A percentile compares a stretch with the other conserved stretches of the same genome.
Conservation (phyloP, 345 rosid species). For the Limnanthes douglasii region DNA sequence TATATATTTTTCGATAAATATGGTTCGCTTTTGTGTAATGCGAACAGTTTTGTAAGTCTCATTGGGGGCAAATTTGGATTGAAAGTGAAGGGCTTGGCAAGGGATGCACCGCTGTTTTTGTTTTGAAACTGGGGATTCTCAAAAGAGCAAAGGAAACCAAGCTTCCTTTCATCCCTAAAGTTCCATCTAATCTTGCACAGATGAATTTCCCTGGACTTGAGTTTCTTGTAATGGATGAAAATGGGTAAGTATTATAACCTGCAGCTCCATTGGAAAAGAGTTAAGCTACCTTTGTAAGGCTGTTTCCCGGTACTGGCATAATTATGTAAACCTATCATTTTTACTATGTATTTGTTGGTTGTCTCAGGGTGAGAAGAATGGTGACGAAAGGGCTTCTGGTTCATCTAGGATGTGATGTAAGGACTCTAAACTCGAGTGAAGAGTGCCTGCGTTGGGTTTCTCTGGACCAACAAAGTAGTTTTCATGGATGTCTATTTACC, state of each 20-base stretch:
- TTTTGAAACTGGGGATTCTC: constrained; percentile 62
- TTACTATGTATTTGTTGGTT: neutral
- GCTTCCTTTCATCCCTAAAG: constrained; percentile 20
- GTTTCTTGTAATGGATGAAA: constrained; percentile 89
- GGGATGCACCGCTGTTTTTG: constrained; percentile 77
- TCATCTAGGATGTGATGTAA: constrained; percentile 89
- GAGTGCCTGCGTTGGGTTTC: constrained; percentile 58
- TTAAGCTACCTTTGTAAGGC: too few relatives aligned
- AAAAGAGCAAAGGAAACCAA: constrained; percentile 38
- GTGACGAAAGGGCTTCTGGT: constrained; percentile 69
- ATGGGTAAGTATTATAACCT: constrained; percentile 75
- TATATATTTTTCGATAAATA: neutral
- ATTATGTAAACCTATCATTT: neutral
- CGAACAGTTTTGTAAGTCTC: constrained; percentile 80
- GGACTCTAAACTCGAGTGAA: constrained; percentile 44
- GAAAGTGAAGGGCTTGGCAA: constrained; percentile 95
- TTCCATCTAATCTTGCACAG: constrained; percentile 30
- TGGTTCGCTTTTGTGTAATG: constrained; percentile 7
- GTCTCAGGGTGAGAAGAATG: constrained; percentile 65
- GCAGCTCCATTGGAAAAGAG: too few relatives aligned
- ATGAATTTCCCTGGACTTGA: constrained; percentile 66
- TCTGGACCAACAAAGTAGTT: constrained; percentile 65
- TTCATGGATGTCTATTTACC: constrained; percentile 59
- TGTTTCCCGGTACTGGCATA: neutral
- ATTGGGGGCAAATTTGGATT: constrained; percentile 97